These are phyloP conservation scores for Ceratopteris richardii DNA, from an alignment of 75 land plant genomes.

Conservation along the genomic window DNA sequence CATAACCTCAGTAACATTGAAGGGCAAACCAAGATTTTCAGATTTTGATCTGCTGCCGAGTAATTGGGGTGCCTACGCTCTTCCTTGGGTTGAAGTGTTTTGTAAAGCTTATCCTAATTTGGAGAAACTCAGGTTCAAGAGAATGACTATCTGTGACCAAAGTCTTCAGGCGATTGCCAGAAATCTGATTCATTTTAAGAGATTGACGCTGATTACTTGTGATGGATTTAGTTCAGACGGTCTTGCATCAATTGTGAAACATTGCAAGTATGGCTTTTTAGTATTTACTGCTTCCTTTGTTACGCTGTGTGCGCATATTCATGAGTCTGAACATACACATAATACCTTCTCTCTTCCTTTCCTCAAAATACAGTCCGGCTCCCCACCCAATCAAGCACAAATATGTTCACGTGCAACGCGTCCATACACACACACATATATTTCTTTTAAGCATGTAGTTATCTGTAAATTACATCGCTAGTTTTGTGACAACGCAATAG, in stretches of 20 bases:
- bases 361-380: too few species aligned
- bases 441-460: too few species aligned
- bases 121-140: constrained; percentile 53
- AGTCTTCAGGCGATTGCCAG: constrained; percentile 32
- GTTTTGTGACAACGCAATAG: too few species aligned
- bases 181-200: constrained; percentile 28
- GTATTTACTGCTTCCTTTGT: too few species aligned
- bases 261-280: constrained; percentile 47
- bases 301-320: too few species aligned
- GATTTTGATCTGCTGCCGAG: constrained; percentile 52
- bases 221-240: constrained; percentile 64
- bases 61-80: constrained; percentile 49
- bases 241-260: constrained; percentile 41
- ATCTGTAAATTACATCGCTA: too few species aligned
- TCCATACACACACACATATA: too few species aligned
- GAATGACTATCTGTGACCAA: constrained; percentile 53
- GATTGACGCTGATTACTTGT: constrained; percentile 33
- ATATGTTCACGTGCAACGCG: too few species aligned
- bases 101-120: constrained; percentile 21
- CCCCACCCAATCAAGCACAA: too few species aligned
- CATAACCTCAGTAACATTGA: constrained; percentile 36
- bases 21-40: constrained; percentile 54
- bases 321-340: too few species aligned
- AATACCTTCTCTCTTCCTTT: too few species aligned
- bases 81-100: constrained; percentile 33